phyloP scores from a whole-genome alignment of 139 green algal species.

The Chlamydomonas asymmetrica region DNA sequence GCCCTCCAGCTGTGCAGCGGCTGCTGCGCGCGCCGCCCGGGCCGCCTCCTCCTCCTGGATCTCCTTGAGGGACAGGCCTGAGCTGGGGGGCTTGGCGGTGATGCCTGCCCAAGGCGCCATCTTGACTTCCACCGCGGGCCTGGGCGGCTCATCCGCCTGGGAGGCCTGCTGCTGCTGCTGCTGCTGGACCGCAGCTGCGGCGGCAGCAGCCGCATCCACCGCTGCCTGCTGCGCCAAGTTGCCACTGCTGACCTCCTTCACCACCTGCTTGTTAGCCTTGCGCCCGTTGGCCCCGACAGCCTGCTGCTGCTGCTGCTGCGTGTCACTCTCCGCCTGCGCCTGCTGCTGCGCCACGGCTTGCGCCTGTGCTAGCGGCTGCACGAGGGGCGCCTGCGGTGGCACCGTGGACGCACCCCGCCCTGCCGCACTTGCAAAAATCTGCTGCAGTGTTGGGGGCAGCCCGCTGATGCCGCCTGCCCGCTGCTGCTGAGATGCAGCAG shows the following conservation, averaged over 20 bases:
- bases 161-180: slow-evolving; percentile 3
- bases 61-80: slow-evolving; percentile 63
- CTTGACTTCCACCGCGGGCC: slow-evolving; percentile 33
- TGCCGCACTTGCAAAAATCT: slow-evolving; percentile 14
- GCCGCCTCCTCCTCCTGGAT: slow-evolving; percentile 81
- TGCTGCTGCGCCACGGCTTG: neutral
- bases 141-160: neutral
- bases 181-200: neutral
- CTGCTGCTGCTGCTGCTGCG: slow-evolving; percentile 16
- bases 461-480: slow-evolving; percentile 2
- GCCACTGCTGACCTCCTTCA: slow-evolving; percentile 1
- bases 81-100: slow-evolving; percentile 30
- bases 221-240: slow-evolving; percentile 13
- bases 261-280: slow-evolving; percentile 1
- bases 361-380: no score
- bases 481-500: neutral
- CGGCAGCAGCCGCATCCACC: neutral
- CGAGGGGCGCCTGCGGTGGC: neutral
- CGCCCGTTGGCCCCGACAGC: neutral
- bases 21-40: slow-evolving; percentile 31
- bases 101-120: slow-evolving; percentile 64
- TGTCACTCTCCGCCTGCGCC: neutral
- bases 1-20: slow-evolving; percentile 30
- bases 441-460: slow-evolving; percentile 24
- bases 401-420: no score